Conservation (phyloP, 441 rosid species). For the Pelargonium fulgidum region DNA sequence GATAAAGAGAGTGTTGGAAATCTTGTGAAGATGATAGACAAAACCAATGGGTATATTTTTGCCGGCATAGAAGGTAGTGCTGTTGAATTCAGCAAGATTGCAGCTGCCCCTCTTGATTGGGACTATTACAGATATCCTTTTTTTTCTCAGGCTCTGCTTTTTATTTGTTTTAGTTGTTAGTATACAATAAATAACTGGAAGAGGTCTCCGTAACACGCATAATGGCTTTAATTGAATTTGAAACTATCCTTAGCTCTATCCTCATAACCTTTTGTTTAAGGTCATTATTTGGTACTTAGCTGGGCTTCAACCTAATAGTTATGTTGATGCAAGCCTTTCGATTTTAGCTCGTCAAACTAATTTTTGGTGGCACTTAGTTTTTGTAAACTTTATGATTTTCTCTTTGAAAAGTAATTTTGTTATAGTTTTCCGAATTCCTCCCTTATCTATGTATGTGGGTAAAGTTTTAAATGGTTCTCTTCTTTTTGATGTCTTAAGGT, state of each 20-base stretch:
- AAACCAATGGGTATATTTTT: slow-evolving; percentile 81
- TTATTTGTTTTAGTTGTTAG: not conserved
- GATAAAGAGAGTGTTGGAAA: slow-evolving; percentile 81
- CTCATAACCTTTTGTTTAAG: too few relatives aligned
- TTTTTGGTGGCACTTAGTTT: too few relatives aligned
- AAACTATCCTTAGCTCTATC: not conserved
- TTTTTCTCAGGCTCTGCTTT: not conserved
- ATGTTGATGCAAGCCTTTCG: too few relatives aligned
- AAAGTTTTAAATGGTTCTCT: too few relatives aligned
- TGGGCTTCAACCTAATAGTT: too few relatives aligned
- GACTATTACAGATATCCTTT: slow-evolving; percentile 92
- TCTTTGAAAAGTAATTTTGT: too few relatives aligned
- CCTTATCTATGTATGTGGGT: too few relatives aligned
- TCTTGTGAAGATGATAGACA: slow-evolving; percentile 77
- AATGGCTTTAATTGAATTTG: not conserved
- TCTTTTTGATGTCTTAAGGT: too few relatives aligned
- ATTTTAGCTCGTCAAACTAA: too few relatives aligned
- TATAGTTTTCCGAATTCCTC: too few relatives aligned
- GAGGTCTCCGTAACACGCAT: not conserved
- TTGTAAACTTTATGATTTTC: too few relatives aligned
- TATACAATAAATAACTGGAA: not conserved
- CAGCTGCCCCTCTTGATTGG: slow-evolving; percentile 72
- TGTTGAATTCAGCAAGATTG: slow-evolving; percentile 89
- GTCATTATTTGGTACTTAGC: too few relatives aligned
- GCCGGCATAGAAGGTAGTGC: slow-evolving; percentile 72